Evolutionary conservation across 192 early-diverging fungal species (phyloP).

Genomic region (Coemansia nantahalensis): DNA sequence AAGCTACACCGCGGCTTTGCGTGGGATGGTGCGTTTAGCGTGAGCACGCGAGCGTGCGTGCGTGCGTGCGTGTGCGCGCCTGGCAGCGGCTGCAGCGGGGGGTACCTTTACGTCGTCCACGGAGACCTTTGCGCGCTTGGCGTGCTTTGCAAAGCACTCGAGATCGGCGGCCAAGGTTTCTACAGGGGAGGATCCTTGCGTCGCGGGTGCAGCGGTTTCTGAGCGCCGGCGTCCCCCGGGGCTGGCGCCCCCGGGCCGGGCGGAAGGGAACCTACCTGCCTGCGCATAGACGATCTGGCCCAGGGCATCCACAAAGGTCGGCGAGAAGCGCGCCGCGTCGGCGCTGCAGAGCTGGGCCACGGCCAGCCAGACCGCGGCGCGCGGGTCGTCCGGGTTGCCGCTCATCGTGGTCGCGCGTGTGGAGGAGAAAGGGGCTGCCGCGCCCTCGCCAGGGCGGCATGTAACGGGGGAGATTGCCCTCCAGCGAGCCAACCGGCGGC

Average conservation of each 20-base stretch:
- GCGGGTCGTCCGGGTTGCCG: slow-evolving; percentile 25
- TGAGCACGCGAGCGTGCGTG: too few relatives aligned
- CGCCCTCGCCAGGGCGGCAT: too few relatives aligned
- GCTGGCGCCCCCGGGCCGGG: background rate
- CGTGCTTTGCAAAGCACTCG: slow-evolving; percentile 50
- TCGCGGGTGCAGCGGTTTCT: too few relatives aligned
- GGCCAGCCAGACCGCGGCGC: slow-evolving; percentile 37
- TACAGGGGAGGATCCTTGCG: too few relatives aligned
- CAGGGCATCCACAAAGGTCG: slow-evolving; percentile 41
- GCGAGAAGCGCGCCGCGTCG: slow-evolving; percentile 24
- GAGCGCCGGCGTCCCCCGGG: too few relatives aligned
- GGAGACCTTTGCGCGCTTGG: slow-evolving; percentile 44
- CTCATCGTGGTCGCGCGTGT: slow-evolving; percentile 9
- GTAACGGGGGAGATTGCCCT: too few relatives aligned
- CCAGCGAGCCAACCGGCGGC: too few relatives aligned
- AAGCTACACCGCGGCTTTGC: slow-evolving; percentile 11
- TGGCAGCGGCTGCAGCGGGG: too few relatives aligned
- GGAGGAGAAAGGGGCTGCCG: too few relatives aligned
- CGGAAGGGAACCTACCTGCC: slow-evolving; percentile 18
- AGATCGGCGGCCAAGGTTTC: slow-evolving; percentile 42
- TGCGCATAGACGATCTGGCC: slow-evolving; percentile 42
- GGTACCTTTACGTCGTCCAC: slow-evolving; percentile 45
- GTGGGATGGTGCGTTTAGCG: too few relatives aligned
- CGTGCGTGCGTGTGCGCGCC: too few relatives aligned
- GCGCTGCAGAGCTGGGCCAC: slow-evolving; percentile 36